phyloP scores from a whole-genome alignment of 257 asterid species.

The Leptodermis oblonga region DNA sequence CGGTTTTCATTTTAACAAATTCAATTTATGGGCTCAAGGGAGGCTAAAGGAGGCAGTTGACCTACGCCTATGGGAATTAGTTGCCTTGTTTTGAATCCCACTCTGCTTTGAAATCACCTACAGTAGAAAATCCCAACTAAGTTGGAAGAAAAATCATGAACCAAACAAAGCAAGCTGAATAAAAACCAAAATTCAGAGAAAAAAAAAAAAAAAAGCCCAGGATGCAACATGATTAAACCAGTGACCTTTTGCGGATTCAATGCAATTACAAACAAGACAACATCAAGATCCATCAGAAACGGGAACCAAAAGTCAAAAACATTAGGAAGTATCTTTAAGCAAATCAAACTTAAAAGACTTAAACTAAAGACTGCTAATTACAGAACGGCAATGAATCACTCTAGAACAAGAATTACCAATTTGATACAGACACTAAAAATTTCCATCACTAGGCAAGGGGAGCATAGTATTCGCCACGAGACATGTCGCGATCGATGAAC shows the following conservation, averaged over 20 bases:
- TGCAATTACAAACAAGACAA: not conserved
- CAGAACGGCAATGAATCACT: not conserved
- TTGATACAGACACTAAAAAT: not conserved
- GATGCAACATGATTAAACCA: not conserved
- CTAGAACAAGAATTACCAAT: not conserved
- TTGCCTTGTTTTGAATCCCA: not conserved
- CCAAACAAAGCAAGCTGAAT: not conserved
- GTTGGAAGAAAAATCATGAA: not conserved
- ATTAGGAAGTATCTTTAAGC: not conserved
- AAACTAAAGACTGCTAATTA: not conserved
- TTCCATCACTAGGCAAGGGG: conserved; percentile 23
- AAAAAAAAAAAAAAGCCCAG: not conserved
- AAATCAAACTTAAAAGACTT: not conserved
- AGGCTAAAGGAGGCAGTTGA: not conserved
- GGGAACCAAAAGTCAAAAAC: not conserved
- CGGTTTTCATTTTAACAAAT: not conserved
- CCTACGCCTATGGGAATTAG: not conserved
- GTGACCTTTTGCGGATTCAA: not conserved
- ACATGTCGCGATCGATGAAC: conserved; percentile 51
- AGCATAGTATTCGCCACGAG: conserved; percentile 25
- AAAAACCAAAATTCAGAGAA: not conserved
- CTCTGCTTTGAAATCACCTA: not conserved
- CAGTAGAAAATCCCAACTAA: not conserved
- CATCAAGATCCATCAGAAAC: not conserved
- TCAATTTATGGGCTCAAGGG: too few species aligned